A percentile compares a stretch with the other conserved stretches of the same genome.
These are phyloP conservation scores for Dioscorea zingiberensis DNA, from an alignment of 106 monocot genomes.

Conservation along the genomic window DNA sequence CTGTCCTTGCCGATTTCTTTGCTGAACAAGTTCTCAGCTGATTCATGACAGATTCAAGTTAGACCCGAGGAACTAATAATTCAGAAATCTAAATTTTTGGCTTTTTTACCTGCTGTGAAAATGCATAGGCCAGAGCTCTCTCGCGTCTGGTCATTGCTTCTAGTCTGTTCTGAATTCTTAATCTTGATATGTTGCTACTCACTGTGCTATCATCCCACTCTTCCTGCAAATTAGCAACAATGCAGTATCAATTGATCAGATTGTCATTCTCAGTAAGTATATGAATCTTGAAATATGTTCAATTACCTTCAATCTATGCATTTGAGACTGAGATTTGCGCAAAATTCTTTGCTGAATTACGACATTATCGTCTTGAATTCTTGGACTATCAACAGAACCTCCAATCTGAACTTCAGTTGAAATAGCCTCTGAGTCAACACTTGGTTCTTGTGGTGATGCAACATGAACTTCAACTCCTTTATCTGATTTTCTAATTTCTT, in stretches of 20 bases:
- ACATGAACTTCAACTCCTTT: neutral
- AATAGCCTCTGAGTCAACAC: slow-evolving; percentile 25
- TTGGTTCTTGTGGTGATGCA: slow-evolving; percentile 5
- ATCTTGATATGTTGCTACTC: slow-evolving; percentile 50
- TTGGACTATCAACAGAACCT: slow-evolving; percentile 30
- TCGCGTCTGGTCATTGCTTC: slow-evolving; percentile 81
- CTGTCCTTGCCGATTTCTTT: slow-evolving; percentile 34
- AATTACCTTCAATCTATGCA: slow-evolving; percentile 40
- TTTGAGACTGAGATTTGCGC: slow-evolving; percentile 30
- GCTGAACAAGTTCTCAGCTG: slow-evolving; percentile 56
- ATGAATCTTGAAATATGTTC: neutral
- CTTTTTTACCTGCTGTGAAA: slow-evolving; percentile 68
- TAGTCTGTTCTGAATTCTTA: slow-evolving; percentile 63
- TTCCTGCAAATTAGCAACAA: slow-evolving; percentile 35
- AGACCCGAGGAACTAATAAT: too few species aligned
- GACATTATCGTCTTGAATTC: slow-evolving; percentile 25
- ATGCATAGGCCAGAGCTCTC: slow-evolving; percentile 82
- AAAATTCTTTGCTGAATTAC: slow-evolving; percentile 12
- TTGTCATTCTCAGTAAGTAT: neutral
- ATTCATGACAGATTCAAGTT: neutral
- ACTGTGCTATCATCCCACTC: slow-evolving; percentile 90
- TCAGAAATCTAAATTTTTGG: neutral
- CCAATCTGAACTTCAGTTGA: slow-evolving; percentile 58
- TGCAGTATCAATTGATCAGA: neutral
- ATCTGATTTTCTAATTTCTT: slow-evolving; percentile 12